A percentile compares a stretch with the other conserved stretches of the same genome.
Conservation (phyloP, 805 yeast species). For the Jamesozyma rosinii region DNA sequence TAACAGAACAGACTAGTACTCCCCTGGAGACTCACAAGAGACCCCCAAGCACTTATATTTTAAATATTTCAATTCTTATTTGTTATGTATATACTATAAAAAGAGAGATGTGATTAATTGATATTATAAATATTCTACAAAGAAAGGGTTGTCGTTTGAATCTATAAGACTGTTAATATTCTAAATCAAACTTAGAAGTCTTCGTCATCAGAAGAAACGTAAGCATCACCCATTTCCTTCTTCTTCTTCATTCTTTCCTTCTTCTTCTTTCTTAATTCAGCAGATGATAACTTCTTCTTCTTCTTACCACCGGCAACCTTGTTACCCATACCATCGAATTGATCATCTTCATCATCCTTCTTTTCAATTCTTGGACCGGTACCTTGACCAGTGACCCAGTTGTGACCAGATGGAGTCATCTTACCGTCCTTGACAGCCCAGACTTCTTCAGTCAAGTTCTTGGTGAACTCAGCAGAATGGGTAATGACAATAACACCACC, state of each 20-base stretch:
- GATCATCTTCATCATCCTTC: constrained; percentile 94
- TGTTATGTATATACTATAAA: neutral
- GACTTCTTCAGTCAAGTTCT: constrained; percentile 98
- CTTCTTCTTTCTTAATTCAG: constrained; percentile 99
- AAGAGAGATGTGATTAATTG: neutral
- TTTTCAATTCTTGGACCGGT: constrained; percentile 98
- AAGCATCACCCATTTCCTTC: constrained; percentile 99
- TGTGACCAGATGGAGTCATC: constrained; percentile 99
- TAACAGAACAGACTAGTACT: no score
- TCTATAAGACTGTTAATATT: neutral
- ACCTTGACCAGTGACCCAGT: constrained; percentile 99
- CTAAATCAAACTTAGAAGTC: constrained; percentile 34
- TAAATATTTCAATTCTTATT: constrained; percentile 1
- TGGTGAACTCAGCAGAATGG: constrained; percentile 99
- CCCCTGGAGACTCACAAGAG: no score
- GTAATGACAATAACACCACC: constrained; percentile 99
- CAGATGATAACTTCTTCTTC: constrained; percentile 96
- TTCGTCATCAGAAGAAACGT: constrained; percentile 96
- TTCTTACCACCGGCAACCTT: constrained; percentile 93
- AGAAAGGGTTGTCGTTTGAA: neutral
- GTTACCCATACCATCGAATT: constrained; percentile 99
- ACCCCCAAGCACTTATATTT: no score
- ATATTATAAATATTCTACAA: constrained; percentile 1
- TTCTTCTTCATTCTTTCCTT: constrained; percentile 99
- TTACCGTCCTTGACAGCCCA: constrained; percentile 98